Conservation (phyloP, 208 protist species). For the Leishmania turanica region DNA sequence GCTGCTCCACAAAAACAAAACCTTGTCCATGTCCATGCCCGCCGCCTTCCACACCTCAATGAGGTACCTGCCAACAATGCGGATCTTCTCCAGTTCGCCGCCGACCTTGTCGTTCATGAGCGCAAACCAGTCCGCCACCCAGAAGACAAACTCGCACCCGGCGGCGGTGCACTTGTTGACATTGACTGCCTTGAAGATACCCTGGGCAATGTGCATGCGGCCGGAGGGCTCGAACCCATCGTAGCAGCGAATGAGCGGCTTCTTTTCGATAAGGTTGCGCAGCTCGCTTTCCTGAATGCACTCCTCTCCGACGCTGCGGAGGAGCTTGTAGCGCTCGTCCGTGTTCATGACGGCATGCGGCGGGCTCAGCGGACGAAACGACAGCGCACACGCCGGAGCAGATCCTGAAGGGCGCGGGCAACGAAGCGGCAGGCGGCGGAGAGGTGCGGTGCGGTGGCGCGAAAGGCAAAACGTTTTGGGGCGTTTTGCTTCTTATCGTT, state of each 20-base stretch:
- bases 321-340: constrained; percentile 80
- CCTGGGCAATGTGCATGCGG: constrained; percentile 99
- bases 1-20: constrained; percentile 97
- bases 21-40: constrained; percentile 98
- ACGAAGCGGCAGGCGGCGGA: constrained; percentile 11
- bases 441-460: constrained; percentile 4
- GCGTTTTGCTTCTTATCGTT: neutral
- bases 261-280: constrained; percentile 90
- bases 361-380: neutral
- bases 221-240: constrained; percentile 99
- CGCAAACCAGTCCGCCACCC: constrained; percentile 99
- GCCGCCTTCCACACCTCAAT: constrained; percentile 99
- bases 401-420: neutral
- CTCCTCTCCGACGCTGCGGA: constrained; percentile 96
- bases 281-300: constrained; percentile 96
- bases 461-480: constrained; percentile 25
- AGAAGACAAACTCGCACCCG: constrained; percentile 98
- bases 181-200: constrained; percentile 99
- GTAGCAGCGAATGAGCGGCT: constrained; percentile 95
- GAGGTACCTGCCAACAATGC: constrained; percentile 96
- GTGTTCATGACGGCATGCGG: constrained; percentile 15
- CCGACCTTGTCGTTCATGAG: constrained; percentile 99
- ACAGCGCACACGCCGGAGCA: neutral
- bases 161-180: constrained; percentile 98
- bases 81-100: constrained; percentile 98